A percentile compares a stretch with the other conserved stretches of the same genome.
These are phyloP conservation scores for Penicillium sumatraense DNA, from an alignment of 2,329 filamentous ascomycete genomes.

Conservation along the genomic window DNA sequence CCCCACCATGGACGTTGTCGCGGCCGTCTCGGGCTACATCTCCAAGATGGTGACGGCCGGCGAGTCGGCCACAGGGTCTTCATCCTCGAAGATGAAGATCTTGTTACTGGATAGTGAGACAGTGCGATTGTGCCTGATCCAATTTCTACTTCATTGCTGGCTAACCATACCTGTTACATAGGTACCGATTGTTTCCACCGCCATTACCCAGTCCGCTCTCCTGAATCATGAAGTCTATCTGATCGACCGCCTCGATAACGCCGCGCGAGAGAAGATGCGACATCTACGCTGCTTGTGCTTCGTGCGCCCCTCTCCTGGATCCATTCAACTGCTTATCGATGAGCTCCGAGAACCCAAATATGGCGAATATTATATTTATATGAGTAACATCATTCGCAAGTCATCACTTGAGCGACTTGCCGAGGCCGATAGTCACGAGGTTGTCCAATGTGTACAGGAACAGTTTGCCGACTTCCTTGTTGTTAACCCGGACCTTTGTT, in stretches of 20 bases:
- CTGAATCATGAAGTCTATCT: constrained; percentile 98
- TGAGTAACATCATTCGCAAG: constrained; percentile 97
- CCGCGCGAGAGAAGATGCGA: constrained; percentile 92
- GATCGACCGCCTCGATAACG: constrained; percentile 92
- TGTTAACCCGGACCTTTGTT: constrained; percentile 92
- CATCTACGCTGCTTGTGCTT: constrained; percentile 94
- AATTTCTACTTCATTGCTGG: no score
- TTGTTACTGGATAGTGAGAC: constrained; percentile 92
- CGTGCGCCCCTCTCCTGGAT: constrained; percentile 86
- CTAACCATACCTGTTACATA: constrained; percentile 38
- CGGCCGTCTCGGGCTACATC: constrained; percentile 92
- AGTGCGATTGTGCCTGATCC: constrained; percentile 56
- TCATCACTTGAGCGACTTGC: constrained; percentile 91
- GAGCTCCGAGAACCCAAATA: constrained; percentile 96
- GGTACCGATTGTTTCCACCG: constrained; percentile 90
- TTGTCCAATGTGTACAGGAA: constrained; percentile 91
- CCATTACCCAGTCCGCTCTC: constrained; percentile 91
- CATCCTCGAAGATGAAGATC: constrained; percentile 95
- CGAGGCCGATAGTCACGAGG: constrained; percentile 96
- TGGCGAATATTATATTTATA: constrained; percentile 95
- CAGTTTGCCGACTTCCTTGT: constrained; percentile 96
- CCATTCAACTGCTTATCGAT: constrained; percentile 91
- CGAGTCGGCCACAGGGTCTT: constrained; percentile 65
- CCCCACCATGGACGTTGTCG: constrained; percentile 83
- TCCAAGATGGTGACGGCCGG: constrained; percentile 90